Base-by-base conservation (phyloP, 345 rosid species). In the Angophora floribunda region DNA sequence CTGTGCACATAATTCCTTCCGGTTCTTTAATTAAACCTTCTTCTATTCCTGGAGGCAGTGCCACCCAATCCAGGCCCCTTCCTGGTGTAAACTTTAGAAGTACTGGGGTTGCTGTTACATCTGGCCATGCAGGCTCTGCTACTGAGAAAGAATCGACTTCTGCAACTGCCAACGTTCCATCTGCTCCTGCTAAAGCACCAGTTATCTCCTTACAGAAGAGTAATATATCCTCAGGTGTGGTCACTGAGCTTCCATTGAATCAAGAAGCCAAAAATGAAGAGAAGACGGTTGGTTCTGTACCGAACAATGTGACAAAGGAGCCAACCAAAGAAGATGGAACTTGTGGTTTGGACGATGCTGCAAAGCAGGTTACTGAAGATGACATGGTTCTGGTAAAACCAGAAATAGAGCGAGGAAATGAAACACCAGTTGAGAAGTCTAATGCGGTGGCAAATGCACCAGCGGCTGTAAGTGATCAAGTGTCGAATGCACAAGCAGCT, bases 1-100 rank as follows among this genome's bases (percentile, higher is more conserved):
- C 94, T 85, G 90, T 93, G 61, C 94, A 89, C 91, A 87, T 93
- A 85, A 93, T 88, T 92, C 92, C 97, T n/a, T 61, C 94, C 3
- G 93, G 90, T 52, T 91, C 87, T 87, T 89, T 94, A 86, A 90
- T 93, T 26, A 89, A 90, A 86, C 91, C 88, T 90, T 87, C 95
- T 44, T 78, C 94, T 45, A 86, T 92, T 28, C 88, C 92, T 85
- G 90, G 91, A 85, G 85, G 90, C 89, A 52, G 92, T 86, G 86
- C 93, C 86, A 78, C 45, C 19, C 92, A 93, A 57, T 89, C 67
- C 41, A 92, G 93, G 86, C 91, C 90, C 88, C 88, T 88, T 86
- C 87, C 94, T 24, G 92, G 84, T 75, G 84, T 41, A 75, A 75
- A 75, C 84, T 75, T 75, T 75, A 75, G 84, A 75, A 41, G 85